phyloP scores from a whole-genome alignment of 257 asterid species.

The Nicotiana otophora region DNA sequence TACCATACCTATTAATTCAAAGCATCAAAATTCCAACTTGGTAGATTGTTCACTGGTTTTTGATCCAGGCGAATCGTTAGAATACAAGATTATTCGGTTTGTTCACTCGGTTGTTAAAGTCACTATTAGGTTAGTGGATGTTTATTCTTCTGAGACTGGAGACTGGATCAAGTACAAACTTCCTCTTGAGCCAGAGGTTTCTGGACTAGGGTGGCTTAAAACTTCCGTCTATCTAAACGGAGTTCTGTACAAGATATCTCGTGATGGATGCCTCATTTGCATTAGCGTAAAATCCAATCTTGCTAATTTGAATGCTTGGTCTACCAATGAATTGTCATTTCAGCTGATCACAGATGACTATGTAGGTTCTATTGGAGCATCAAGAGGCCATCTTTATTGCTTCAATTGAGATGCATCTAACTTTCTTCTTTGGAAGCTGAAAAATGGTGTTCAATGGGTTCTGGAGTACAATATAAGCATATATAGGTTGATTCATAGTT shows the following conservation, averaged over 20 bases:
- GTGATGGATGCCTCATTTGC: background rate
- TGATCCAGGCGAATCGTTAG: background rate
- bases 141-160: background rate
- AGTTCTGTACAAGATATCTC: background rate
- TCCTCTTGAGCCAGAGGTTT: background rate
- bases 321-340: background rate
- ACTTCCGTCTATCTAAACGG: background rate
- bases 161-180: background rate
- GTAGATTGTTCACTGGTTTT: background rate
- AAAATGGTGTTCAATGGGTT: background rate
- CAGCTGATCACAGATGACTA: background rate
- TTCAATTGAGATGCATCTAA: background rate
- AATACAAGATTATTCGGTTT: background rate
- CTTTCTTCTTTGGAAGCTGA: background rate
- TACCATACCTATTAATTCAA: background rate
- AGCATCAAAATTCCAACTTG: background rate
- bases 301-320: background rate
- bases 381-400: background rate
- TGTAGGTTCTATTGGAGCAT: background rate
- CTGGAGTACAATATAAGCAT: background rate
- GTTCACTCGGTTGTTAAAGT: background rate
- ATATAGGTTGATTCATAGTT: background rate
- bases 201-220: background rate
- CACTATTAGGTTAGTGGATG: background rate
- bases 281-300: background rate